Conservation (phyloP, 106 monocot genomes). For the Hemerocallis citrina region DNA sequence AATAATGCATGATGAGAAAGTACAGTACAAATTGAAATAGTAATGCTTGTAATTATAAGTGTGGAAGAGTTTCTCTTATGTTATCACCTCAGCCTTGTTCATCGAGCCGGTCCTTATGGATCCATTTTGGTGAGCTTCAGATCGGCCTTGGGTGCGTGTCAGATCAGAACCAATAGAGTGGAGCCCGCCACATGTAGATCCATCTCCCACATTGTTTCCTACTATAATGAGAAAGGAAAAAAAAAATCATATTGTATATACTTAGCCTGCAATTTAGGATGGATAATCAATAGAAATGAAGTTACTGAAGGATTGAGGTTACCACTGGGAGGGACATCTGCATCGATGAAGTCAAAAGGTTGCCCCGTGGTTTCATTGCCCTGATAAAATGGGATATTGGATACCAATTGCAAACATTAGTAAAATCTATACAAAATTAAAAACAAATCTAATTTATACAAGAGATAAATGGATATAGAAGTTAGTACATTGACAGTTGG, state of each 20-base stretch:
- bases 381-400: slow-evolving; percentile 17
- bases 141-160: slow-evolving; percentile 59
- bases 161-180: slow-evolving; percentile 92
- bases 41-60: not conserved
- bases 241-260: not conserved
- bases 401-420: not conserved
- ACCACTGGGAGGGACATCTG: slow-evolving; percentile 28
- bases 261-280: too few relatives aligned
- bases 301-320: not conserved
- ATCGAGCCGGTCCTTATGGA: slow-evolving; percentile 35
- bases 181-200: slow-evolving; percentile 71
- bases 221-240: not conserved
- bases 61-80: too few relatives aligned
- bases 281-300: not conserved
- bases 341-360: slow-evolving; percentile 37
- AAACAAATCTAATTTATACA: not conserved
- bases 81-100: slow-evolving; percentile 52
- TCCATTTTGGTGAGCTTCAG: slow-evolving; percentile 30
- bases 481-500: slow-evolving; percentile 21
- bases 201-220: slow-evolving; percentile 41
- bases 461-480: not conserved
- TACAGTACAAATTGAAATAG: not conserved
- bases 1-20: not conserved
- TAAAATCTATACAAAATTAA: not conserved
- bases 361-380: slow-evolving; percentile 19